Percentiles rank a stretch among this genome's conserved stretches.
phyloP scores from a whole-genome alignment of 805 yeast genomes.

The Candida berthetii region DNA sequence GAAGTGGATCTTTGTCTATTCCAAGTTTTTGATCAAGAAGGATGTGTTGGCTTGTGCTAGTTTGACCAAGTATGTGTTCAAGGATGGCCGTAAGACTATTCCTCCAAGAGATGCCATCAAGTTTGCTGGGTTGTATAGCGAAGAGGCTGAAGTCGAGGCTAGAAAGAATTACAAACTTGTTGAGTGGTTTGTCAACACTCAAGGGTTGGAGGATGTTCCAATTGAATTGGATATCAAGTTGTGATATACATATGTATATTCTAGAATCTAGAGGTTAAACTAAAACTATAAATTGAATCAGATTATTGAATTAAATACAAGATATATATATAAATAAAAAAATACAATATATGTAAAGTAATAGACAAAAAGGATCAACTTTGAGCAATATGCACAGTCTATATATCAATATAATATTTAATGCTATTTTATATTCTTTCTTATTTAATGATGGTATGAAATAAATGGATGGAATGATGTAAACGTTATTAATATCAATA shows the following conservation, averaged over 20 bases:
- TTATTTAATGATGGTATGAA: too few relatives aligned
- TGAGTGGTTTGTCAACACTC: constrained; percentile 29
- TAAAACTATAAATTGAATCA: neutral
- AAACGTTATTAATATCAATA: too few relatives aligned
- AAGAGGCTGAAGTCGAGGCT: constrained; percentile 38
- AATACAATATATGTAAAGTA: too few relatives aligned
- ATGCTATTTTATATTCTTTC: too few relatives aligned
- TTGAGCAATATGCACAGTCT: too few relatives aligned
- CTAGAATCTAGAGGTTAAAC: too few relatives aligned
- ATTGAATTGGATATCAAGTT: neutral
- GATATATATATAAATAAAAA: neutral
- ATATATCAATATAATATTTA: too few relatives aligned
- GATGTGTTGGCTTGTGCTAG: constrained; percentile 45
- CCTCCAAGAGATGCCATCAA: constrained; percentile 55
- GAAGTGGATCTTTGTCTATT: constrained; percentile 75
- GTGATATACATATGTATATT: neutral
- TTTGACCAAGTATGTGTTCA: constrained; percentile 76
- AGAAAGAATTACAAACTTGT: constrained; percentile 33
- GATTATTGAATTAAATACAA: neutral
- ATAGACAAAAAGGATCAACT: too few relatives aligned
- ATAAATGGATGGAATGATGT: too few relatives aligned
- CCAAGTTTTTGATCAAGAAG: constrained; percentile 46
- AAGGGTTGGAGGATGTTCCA: constrained; percentile 24
- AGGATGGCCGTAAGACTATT: constrained; percentile 71
- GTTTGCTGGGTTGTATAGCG: constrained; percentile 49